These are phyloP conservation scores for Saccharomyces pastorianus DNA, from an alignment of 1,139 yeast genomes.

Conservation along the genomic window DNA sequence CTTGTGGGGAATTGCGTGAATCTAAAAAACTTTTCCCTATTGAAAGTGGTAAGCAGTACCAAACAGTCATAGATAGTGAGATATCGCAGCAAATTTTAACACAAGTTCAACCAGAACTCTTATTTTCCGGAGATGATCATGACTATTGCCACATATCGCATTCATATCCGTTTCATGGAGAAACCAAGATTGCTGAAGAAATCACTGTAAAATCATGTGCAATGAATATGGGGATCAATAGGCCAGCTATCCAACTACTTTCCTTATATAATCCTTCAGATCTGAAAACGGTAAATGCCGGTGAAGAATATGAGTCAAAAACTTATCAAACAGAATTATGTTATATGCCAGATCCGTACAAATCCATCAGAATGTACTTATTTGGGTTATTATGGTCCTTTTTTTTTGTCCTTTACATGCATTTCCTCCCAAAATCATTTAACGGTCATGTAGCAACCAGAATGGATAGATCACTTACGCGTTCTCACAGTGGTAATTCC, in stretches of 20 bases:
- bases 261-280: conserved; percentile 48
- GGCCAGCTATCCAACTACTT: conserved; percentile 79
- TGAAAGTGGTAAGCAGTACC: conserved; percentile 66
- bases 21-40: conserved; percentile 56
- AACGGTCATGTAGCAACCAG: conserved; percentile 13
- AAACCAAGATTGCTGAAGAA: conserved; percentile 48
- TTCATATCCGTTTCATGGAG: conserved; percentile 34
- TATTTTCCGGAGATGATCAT: conserved; percentile 93
- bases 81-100: conserved; percentile 50
- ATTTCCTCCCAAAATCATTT: conserved; percentile 17
- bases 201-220: conserved; percentile 82
- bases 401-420: conserved; percentile 14
- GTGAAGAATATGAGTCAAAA: conserved; percentile 1
- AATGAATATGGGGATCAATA: conserved; percentile 82
- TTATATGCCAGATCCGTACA: conserved; percentile 62
- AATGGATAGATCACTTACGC: conserved; percentile 7
- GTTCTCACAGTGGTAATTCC: not conserved
- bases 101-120: conserved; percentile 51
- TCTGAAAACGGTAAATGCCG: conserved; percentile 9
- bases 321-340: conserved; percentile 37
- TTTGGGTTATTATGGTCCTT: conserved; percentile 22
- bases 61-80: conserved; percentile 61
- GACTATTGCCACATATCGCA: conserved; percentile 83
- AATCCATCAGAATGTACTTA: conserved; percentile 40
- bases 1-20: conserved; percentile 67